These are phyloP conservation scores for Trametes meyenii DNA, from an alignment of 768 basidiomycete species.

Conservation along the genomic window DNA sequence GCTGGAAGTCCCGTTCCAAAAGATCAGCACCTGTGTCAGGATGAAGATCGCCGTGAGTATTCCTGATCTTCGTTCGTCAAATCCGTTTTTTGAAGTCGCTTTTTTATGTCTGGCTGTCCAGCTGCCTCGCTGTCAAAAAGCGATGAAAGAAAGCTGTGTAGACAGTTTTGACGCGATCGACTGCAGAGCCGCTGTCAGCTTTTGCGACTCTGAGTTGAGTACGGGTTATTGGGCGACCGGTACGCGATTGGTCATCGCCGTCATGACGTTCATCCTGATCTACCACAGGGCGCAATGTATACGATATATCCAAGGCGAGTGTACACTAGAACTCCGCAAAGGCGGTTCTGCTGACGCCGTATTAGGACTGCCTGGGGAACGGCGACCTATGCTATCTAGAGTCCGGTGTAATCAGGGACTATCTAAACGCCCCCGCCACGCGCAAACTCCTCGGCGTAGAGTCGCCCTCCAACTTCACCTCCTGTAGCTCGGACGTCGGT, in stretches of 20 bases:
- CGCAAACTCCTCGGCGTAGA: conserved; percentile 52
- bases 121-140: conserved; percentile 69
- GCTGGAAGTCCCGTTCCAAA: conserved; percentile 52
- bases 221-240: conserved; percentile 42
- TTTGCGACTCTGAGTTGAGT: conserved; percentile 63
- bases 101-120: conserved; percentile 28
- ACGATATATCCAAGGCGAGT: conserved; percentile 58
- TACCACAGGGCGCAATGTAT: conserved; percentile 48
- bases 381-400: conserved; percentile 44
- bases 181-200: conserved; percentile 66
- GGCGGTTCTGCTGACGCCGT: neutral
- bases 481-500: conserved; percentile 57
- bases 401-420: conserved; percentile 43
- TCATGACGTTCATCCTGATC: neutral
- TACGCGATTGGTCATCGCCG: conserved; percentile 31
- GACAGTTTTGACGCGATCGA: conserved; percentile 66
- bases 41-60: conserved; percentile 60
- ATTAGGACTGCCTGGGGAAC: conserved; percentile 25
- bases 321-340: neutral
- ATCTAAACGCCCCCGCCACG: conserved; percentile 49
- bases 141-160: conserved; percentile 60
- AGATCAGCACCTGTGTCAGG: conserved; percentile 48
- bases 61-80: neutral
- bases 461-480: conserved; percentile 51
- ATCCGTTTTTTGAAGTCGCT: neutral